Conservation (phyloP, 2,329 filamentous ascomycete species). For the Pestalotiopsis sp. region DNA sequence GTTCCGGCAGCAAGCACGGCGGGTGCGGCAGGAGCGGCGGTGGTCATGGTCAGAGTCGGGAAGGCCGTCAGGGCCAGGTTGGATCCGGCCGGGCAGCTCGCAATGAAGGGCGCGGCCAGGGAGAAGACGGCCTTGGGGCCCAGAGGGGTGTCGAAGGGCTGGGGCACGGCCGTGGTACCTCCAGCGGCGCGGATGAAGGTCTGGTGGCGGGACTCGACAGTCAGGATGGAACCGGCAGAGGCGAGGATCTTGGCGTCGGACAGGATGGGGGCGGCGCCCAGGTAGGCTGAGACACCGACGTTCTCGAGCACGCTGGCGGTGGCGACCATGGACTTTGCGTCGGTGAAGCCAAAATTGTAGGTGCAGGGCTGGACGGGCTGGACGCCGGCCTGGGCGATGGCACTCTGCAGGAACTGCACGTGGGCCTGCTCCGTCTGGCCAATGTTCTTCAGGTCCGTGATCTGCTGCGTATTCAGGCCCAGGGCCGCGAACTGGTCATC, state of each 20-base stretch:
- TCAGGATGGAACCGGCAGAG: constrained; percentile 71
- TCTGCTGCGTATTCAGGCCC: constrained; percentile 56
- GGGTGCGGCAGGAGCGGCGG: constrained; percentile 41
- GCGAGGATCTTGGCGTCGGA: constrained; percentile 61
- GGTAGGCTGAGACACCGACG: constrained; percentile 73
- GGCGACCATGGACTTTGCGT: constrained; percentile 67
- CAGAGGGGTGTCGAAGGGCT: constrained; percentile 72
- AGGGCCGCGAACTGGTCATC: constrained; percentile 65
- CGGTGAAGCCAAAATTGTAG: constrained; percentile 73
- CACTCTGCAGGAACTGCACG: constrained; percentile 60
- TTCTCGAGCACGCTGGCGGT: constrained; percentile 73
- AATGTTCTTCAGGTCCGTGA: constrained; percentile 63
- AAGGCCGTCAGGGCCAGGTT: constrained; percentile 66
- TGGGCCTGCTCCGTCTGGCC: constrained; percentile 66
- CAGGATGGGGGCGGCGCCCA: constrained; percentile 70
- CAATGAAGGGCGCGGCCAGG: constrained; percentile 73
- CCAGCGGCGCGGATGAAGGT: constrained; percentile 68
- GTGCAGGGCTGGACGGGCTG: constrained; percentile 69
- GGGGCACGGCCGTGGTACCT: constrained; percentile 62
- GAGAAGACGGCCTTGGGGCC: constrained; percentile 72
- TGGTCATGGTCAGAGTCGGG: constrained; percentile 59
- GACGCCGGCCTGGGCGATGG: constrained; percentile 64
- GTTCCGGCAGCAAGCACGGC: constrained; percentile 42
- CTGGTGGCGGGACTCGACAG: constrained; percentile 74
- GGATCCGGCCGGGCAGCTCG: constrained; percentile 66